These are phyloP conservation scores for Epichloe gansuensis DNA, from an alignment of 2,329 filamentous ascomycete genomes.

Conservation along the genomic window DNA sequence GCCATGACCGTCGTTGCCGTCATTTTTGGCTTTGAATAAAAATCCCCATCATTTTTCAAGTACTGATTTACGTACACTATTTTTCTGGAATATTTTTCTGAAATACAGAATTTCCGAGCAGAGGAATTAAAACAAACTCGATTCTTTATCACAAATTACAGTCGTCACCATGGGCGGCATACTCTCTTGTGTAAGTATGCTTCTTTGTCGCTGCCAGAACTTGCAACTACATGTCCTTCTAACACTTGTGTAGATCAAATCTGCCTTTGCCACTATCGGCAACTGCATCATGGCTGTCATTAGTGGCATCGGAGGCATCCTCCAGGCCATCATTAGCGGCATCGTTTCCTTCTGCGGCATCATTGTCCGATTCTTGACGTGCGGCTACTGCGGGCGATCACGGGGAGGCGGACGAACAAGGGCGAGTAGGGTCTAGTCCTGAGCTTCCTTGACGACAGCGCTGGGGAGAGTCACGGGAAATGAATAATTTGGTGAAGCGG, in stretches of 20 bases:
- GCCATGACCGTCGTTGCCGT: too few relatives aligned
- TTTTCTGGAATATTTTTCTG: too few relatives aligned
- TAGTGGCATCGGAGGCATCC: conserved; percentile 51
- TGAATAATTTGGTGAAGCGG: not conserved
- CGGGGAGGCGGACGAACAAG: conserved; percentile 10
- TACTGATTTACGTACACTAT: too few relatives aligned
- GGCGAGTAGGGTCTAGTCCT: conserved; percentile 13
- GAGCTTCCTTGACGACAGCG: not conserved
- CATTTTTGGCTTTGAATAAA: too few relatives aligned
- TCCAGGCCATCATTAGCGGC: conserved; percentile 55
- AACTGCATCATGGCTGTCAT: conserved; percentile 56
- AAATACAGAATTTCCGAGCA: not conserved
- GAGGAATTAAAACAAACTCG: not conserved
- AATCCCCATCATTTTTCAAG: too few relatives aligned
- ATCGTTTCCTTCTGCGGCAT: conserved; percentile 53
- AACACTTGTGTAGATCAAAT: conserved; percentile 34
- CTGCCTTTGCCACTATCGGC: conserved; percentile 52
- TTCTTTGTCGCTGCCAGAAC: not conserved
- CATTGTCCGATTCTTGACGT: conserved; percentile 54
- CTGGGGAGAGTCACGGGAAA: not conserved
- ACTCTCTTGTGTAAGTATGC: conserved; percentile 60
- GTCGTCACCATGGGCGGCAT: conserved; percentile 60
- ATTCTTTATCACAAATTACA: not conserved
- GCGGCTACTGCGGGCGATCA: conserved; percentile 27
- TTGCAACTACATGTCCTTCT: not conserved